Evolutionary conservation across 2,329 filamentous ascomycete genomes (phyloP), one percentile per base, ranked within the genome.

Genomic region (Cercospora zeina): DNA sequence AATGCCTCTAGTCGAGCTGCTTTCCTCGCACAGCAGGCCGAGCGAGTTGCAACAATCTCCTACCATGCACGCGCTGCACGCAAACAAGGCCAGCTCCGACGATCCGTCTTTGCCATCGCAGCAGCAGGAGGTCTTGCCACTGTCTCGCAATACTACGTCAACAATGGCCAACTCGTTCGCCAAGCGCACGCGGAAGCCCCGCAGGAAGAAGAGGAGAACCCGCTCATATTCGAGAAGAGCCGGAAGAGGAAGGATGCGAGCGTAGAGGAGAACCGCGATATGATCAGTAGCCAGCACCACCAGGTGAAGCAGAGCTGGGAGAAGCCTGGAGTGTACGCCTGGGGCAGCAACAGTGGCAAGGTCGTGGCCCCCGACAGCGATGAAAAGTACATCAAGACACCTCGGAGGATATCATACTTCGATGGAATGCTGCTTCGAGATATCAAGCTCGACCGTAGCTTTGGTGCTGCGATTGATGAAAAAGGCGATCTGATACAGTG

Each of bases 401-500:
- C 95, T 13, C 82, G 88, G 62, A 84, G 92, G 62, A 86, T 97
- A 71, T 69, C 83, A 0, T 95, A 88, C 76, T 97, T 99, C 71
- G 87, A 97, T 71, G 89, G 89, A 31, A 85, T 91, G 75, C 76
- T 97, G 14, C 80, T 99, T 45, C 84, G 93, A 54, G 95, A 97
- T 73, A 80, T 97, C 66, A 96, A 96, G 78, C 78, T 97, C 54
- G 90, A 92, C 62, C 83, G 86, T 58, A 85, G 86, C 42, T 93
- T 96, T 73, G 95, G 91, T 8, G 93, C 87, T 3, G 95, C 95
- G 9, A 88, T 97, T 42, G 89, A 88, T 4, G 93, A 97, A 74
- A 87, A 88, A 65, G 95, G 95, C 3, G 89, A 97, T 73, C 76
- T 99, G 49, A 81, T 97, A 11, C 93, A 97, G 78, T 99, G 95